Evolutionary conservation across 2,329 filamentous ascomycete species (phyloP), one percentile per base, ranked within the genome.

Genomic region (Aspergillus luchuensis): DNA sequence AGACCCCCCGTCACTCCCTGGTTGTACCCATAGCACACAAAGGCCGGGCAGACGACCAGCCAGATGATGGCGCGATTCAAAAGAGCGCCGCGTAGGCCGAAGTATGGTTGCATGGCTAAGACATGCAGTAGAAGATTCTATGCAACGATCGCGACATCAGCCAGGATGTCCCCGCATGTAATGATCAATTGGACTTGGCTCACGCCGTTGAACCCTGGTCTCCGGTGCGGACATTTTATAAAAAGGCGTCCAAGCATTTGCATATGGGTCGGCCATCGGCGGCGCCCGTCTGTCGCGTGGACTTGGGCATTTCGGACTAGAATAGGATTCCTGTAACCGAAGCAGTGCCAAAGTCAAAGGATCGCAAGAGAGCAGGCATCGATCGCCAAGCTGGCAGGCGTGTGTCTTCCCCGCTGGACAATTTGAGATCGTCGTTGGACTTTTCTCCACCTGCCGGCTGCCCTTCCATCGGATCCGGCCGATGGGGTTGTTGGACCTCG

Each of bases 1-100:
- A 84, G 68, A 15, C 82, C 81, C n/a, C 81, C 81, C 13, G 79
- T 74, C 41, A 79, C 79, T 41, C 79, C 78, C 63, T 83, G 79
- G 65, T 84, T 83, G 75, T 84, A 84, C 41, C 82, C 82, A 66
- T 82, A 83, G 51, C 81, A 73, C 60, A 82, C 74, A 30, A 71
- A 72, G 2, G 69, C 64, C 11, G 69, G 69, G n/a, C 65, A 64
- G 8, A 72, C 69, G 38, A 72, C 68, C 48, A 72, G 59, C 58
- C 67, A 58, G 45, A 72, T 65, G 52, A 66, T 66, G 33, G 69
- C 67, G 7, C 62, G 59, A 41, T 63, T 65, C 51, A 71, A 61
- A 19, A 57, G 59, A 25, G 60, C 30, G 38, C 69, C 69, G 4
- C 67, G 61, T n/a, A 71, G 63, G 52, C 69, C 69, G 50, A 71